These are phyloP conservation scores for Litchi chinensis DNA, from an alignment of 345 rosid genomes.

Conservation along the genomic window DNA sequence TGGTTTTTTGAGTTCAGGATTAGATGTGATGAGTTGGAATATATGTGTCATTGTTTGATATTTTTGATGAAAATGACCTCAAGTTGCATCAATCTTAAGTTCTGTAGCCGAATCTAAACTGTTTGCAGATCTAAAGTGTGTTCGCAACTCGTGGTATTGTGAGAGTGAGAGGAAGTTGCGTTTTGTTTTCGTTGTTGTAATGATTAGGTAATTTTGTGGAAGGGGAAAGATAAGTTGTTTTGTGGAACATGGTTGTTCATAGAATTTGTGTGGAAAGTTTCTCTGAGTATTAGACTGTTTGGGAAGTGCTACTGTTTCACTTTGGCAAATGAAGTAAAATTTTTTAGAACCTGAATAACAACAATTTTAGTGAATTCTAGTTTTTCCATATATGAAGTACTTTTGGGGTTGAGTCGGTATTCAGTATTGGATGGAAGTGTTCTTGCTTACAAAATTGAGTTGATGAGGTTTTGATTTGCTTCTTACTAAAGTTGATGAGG, in stretches of 20 bases:
- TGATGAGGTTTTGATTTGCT: slow-evolving; percentile 9
- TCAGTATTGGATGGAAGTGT: not conserved
- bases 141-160: not conserved
- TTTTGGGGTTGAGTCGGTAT: not conserved
- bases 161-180: not conserved
- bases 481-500: not conserved
- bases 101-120: not conserved
- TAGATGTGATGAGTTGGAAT: not conserved
- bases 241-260: not conserved
- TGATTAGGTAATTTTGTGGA: not conserved
- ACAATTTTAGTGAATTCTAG: not conserved
- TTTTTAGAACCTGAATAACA: not conserved
- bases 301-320: not conserved
- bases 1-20: not conserved
- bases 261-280: not conserved
- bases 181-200: not conserved
- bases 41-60: not conserved
- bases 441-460: not conserved
- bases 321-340: not conserved
- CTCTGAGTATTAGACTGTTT: not conserved
- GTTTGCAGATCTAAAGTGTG: not conserved
- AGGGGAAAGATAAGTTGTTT: not conserved
- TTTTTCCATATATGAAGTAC: not conserved
- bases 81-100: not conserved
- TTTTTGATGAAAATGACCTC: not conserved